Evolutionary conservation across 352 stramenopile genomes (phyloP).

Genomic region (Thalassiosira mediterranea): DNA sequence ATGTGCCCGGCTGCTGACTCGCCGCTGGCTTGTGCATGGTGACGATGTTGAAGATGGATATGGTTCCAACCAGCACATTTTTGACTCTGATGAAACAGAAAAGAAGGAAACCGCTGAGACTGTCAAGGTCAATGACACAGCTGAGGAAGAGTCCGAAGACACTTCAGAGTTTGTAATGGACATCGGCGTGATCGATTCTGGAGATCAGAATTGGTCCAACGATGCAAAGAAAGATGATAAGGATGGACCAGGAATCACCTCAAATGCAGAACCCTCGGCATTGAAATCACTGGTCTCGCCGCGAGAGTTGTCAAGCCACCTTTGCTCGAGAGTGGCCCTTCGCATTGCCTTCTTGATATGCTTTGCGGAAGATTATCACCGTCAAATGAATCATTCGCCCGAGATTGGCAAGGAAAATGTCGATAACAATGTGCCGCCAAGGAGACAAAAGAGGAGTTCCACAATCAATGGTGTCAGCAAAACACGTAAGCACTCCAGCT

Average conservation of each 20-base stretch:
- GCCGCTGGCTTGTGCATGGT: conserved; percentile 73
- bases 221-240: conserved; percentile 23
- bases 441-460: conserved; percentile 40
- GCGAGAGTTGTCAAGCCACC: conserved; percentile 65
- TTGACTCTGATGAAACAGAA: conserved; percentile 14
- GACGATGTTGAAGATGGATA: conserved; percentile 32
- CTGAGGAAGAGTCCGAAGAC: conserved; percentile 59
- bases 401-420: conserved; percentile 45
- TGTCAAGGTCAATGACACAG: conserved; percentile 6
- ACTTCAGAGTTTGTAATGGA: conserved; percentile 84
- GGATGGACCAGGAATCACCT: conserved; percentile 24
- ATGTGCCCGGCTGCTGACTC: conserved; percentile 54
- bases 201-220: conserved; percentile 50
- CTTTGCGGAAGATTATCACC: conserved; percentile 67
- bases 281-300: conserved; percentile 51
- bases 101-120: conserved; percentile 25
- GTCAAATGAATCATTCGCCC: conserved; percentile 21
- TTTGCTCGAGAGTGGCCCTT: conserved; percentile 58
- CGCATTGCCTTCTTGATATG: conserved; percentile 81
- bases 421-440: conserved; percentile 36
- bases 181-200: conserved; percentile 64
- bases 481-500: conserved; percentile 29
- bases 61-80: conserved; percentile 20
- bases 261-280: conserved; percentile 65
- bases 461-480: conserved; percentile 38